Percentiles rank a stretch among this genome's conserved stretches.
Conservation (phyloP, 1,284 basidiomycete species). For the Vanrija sp. region DNA sequence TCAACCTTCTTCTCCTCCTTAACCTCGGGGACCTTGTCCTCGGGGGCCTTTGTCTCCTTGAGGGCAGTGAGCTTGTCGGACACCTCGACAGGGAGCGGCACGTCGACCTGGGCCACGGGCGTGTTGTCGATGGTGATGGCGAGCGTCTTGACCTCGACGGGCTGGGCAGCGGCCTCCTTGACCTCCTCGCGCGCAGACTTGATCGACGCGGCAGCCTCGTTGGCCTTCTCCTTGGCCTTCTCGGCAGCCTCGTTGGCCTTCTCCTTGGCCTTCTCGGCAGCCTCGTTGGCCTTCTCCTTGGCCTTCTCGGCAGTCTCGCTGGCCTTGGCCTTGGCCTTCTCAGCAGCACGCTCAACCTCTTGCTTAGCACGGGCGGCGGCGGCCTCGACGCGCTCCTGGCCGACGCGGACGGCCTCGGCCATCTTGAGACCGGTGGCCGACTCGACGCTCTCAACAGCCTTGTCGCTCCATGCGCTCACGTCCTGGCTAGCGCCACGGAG, state of each 20-base stretch:
- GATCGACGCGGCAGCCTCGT: constrained; percentile 1
- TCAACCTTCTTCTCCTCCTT: constrained; percentile 7
- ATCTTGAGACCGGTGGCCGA: constrained; percentile 68
- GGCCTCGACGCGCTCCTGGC: constrained; percentile 26
- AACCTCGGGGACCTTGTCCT: constrained; percentile 9
- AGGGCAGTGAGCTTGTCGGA: background rate
- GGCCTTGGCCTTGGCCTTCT: background rate
- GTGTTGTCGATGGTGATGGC: constrained; percentile 45
- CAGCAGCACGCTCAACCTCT: background rate
- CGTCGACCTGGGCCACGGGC: constrained; percentile 45
- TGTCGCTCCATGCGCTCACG: constrained; percentile 47
- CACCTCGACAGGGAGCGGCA: constrained; percentile 17
- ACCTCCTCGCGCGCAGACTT: constrained; percentile 12
- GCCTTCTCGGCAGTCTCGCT: background rate
- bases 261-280: constrained; percentile 1
- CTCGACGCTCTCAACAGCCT: constrained; percentile 61
- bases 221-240: constrained; percentile 11
- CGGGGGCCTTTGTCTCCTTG: constrained; percentile 9
- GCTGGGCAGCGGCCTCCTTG: constrained; percentile 8
- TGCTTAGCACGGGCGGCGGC: background rate
- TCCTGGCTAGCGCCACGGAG: constrained; percentile 50
- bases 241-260: background rate
- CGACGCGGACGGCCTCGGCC: constrained; percentile 58
- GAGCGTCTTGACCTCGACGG: constrained; percentile 16
- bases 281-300: constrained; percentile 11